A percentile compares a stretch with the other conserved stretches of the same genome.
Conservation (phyloP, 768 basidiomycete species). For the Collybia mongolica region DNA sequence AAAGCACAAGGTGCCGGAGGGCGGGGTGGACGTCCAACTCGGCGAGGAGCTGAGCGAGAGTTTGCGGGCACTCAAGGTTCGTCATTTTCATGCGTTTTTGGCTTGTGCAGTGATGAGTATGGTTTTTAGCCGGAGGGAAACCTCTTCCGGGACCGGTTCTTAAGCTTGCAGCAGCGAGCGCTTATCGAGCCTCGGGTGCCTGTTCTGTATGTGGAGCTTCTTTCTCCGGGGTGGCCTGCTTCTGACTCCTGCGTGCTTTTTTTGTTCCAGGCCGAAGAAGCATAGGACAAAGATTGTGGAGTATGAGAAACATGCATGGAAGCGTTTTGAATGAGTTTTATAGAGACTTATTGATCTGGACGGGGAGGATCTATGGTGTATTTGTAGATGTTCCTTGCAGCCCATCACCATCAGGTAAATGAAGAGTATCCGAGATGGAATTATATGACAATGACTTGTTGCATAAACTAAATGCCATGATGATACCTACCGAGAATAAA, state of each 20-base stretch:
- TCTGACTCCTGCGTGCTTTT: not conserved
- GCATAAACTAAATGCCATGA: too few species aligned
- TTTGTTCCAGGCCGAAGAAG: conserved; percentile 45
- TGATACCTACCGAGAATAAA: too few species aligned
- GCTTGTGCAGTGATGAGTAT: conserved; percentile 1
- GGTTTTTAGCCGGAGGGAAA: conserved; percentile 83
- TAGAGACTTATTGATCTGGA: too few species aligned
- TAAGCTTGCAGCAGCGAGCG: conserved; percentile 84
- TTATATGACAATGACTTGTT: too few species aligned
- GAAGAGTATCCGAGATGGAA: too few species aligned
- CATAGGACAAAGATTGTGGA: conserved; percentile 52
- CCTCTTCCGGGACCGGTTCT: conserved; percentile 85
- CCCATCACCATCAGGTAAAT: too few species aligned
- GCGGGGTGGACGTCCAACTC: conserved; percentile 78
- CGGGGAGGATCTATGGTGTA: too few species aligned
- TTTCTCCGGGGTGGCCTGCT: not conserved
- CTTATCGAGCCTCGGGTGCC: conserved; percentile 85
- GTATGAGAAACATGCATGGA: conserved; percentile 82
- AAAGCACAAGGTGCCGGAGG: conserved; percentile 72
- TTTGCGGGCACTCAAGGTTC: conserved; percentile 78
- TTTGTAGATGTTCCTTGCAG: too few species aligned
- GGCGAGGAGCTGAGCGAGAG: conserved; percentile 89
- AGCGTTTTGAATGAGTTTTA: conserved; percentile 52
- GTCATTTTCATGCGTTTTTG: conserved; percentile 15
- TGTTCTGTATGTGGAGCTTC: conserved; percentile 55